Percentiles rank a stretch among this genome's conserved stretches.
phyloP scores from a whole-genome alignment of 2,329 filamentous ascomycete genomes.

The Penicillium crustosum region DNA sequence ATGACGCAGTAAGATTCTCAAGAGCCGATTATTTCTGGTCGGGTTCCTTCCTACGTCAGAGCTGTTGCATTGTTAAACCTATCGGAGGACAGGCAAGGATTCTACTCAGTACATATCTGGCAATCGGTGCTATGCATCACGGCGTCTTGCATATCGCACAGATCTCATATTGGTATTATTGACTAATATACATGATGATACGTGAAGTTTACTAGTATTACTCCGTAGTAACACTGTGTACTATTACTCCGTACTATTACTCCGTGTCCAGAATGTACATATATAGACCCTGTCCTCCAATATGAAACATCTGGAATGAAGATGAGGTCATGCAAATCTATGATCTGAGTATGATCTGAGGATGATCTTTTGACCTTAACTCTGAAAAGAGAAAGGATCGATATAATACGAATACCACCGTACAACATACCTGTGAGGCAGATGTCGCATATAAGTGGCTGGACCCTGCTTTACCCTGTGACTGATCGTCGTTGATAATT shows the following conservation, averaged over 20 bases:
- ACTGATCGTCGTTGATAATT: constrained; percentile 18
- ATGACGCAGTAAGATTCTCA: background rate
- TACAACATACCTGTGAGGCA: background rate
- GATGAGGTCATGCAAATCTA: constrained; percentile 9
- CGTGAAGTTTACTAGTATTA: background rate
- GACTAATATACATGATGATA: background rate
- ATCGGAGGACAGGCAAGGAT: constrained; percentile 1
- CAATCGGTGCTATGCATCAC: background rate
- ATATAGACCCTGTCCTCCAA: background rate
- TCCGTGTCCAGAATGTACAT: background rate
- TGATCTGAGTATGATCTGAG: background rate
- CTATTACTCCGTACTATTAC: background rate
- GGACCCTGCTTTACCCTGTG: constrained; percentile 17
- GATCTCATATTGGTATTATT: background rate
- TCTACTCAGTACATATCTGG: background rate
- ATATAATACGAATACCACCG: background rate
- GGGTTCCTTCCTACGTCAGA: background rate
- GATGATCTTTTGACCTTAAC: constrained; percentile 4
- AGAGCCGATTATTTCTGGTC: background rate
- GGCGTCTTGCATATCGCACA: background rate
- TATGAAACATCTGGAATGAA: background rate
- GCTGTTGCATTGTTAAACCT: background rate
- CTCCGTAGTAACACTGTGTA: background rate
- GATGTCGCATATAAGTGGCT: constrained; percentile 13
- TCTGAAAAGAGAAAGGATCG: constrained; percentile 9